Conservation (phyloP, 345 rosid species). For the Ceriops decandra region DNA sequence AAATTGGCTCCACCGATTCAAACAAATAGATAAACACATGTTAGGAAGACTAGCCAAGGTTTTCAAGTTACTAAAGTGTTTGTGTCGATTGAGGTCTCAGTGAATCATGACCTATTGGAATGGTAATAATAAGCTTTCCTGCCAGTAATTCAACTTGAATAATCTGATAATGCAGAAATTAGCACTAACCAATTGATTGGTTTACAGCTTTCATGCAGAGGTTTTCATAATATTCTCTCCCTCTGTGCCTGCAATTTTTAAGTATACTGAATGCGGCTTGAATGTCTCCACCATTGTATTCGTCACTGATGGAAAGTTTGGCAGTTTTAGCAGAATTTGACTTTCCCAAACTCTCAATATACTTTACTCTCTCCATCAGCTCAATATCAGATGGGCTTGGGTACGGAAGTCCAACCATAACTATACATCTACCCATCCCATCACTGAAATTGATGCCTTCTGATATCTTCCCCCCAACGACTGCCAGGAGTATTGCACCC, state of each 20-base stretch:
- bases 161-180: background rate
- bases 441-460: constrained; percentile 98
- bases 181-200: constrained; percentile 75
- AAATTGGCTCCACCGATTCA: background rate
- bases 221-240: constrained; percentile 88
- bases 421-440: constrained; percentile 91
- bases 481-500: constrained; percentile 83
- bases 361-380: constrained; percentile 80
- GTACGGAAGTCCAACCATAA: constrained; percentile 96
- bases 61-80: background rate
- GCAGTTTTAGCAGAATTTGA: constrained; percentile 29
- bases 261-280: constrained; percentile 65
- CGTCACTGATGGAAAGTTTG: constrained; percentile 36
- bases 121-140: background rate
- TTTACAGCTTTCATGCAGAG: constrained; percentile 98
- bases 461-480: constrained; percentile 97
- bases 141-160: background rate
- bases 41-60: background rate
- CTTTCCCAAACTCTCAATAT: constrained; percentile 71
- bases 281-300: constrained; percentile 45
- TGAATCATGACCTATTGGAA: background rate
- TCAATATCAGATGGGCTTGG: constrained; percentile 82
- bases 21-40: background rate
- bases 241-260: constrained; percentile 70
- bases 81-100: background rate